phyloP scores from a whole-genome alignment of 2,329 filamentous ascomycete genomes.

The Xylariales sp. region DNA sequence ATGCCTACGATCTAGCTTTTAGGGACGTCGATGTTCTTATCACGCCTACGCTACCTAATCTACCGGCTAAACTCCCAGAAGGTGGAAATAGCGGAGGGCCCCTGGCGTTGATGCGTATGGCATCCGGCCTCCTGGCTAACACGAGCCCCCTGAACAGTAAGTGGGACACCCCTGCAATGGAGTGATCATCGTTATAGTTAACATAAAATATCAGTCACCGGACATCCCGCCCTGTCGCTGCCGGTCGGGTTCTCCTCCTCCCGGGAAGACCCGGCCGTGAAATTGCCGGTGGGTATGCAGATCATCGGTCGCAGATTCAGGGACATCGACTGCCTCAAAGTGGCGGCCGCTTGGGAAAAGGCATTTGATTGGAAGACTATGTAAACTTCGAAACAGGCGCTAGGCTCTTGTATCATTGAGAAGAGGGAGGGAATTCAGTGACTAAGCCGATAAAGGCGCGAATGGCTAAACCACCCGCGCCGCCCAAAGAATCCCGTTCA shows the following conservation, averaged over 20 bases:
- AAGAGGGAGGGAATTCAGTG: too few relatives aligned
- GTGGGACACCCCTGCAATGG: not conserved
- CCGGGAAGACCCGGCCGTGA: conserved; percentile 43
- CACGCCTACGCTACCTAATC: conserved; percentile 45
- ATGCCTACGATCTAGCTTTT: conserved; percentile 45
- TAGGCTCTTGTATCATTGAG: not conserved
- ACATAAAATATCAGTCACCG: conserved; percentile 37
- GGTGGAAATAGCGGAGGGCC: conserved; percentile 34
- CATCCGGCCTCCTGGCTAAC: conserved; percentile 41
- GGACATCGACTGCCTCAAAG: conserved; percentile 44
- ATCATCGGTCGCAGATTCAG: conserved; percentile 47
- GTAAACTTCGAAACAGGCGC: not conserved
- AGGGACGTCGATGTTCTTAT: conserved; percentile 45
- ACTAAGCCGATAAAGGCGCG: too few relatives aligned
- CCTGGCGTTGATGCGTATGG: conserved; percentile 33
- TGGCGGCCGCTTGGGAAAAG: conserved; percentile 48
- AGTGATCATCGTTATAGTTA: not conserved
- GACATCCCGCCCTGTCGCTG: conserved; percentile 47
- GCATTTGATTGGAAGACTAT: conserved; percentile 45
- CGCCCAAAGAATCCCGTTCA: conserved; percentile 42
- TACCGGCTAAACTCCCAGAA: conserved; percentile 38
- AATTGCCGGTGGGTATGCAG: conserved; percentile 46
- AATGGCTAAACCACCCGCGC: conserved; percentile 16
- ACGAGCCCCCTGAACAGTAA: conserved; percentile 44
- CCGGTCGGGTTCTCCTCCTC: conserved; percentile 47